Conservation (phyloP, 495 filamentous ascomycete genomes). For the Aspergillus diversus region DNA sequence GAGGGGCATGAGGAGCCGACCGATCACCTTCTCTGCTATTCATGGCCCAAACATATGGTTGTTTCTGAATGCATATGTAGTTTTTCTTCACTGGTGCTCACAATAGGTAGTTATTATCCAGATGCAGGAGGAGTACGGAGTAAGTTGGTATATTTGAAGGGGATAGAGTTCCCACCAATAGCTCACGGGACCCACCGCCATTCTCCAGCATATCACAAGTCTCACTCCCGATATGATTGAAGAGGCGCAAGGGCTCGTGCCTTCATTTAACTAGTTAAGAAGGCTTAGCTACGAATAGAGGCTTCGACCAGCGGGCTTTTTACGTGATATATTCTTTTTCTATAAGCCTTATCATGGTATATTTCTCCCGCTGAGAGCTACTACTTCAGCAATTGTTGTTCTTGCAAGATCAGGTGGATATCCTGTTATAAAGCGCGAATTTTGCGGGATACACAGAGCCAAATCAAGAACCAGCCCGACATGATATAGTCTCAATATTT, state of each 20-base stretch:
- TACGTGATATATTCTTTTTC: too few relatives aligned
- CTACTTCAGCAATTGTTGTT: too few relatives aligned
- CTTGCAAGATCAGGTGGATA: too few relatives aligned
- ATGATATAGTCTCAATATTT: too few relatives aligned
- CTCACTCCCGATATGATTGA: background rate
- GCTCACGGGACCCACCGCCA: slow-evolving; percentile 21
- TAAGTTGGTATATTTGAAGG: background rate
- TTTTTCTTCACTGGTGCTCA: background rate
- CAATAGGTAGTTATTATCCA: background rate
- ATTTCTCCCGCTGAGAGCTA: too few relatives aligned
- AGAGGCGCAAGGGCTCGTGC: background rate
- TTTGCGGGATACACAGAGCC: too few relatives aligned
- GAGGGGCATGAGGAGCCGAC: slow-evolving; percentile 32
- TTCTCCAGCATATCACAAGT: background rate
- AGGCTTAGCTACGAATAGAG: too few relatives aligned
- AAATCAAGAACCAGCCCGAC: too few relatives aligned
- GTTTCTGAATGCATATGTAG: slow-evolving; percentile 15
- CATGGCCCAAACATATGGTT: slow-evolving; percentile 30
- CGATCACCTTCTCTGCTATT: slow-evolving; percentile 28
- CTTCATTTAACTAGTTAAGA: too few relatives aligned
- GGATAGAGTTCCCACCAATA: slow-evolving; percentile 6
- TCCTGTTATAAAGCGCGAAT: too few relatives aligned
- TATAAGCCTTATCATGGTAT: too few relatives aligned
- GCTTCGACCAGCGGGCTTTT: too few relatives aligned
- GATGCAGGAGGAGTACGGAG: background rate